Percentiles rank a stretch among this genome's conserved stretches.
phyloP scores from a whole-genome alignment of 169 alveolate genomes.

The Blepharisma undulans region DNA sequence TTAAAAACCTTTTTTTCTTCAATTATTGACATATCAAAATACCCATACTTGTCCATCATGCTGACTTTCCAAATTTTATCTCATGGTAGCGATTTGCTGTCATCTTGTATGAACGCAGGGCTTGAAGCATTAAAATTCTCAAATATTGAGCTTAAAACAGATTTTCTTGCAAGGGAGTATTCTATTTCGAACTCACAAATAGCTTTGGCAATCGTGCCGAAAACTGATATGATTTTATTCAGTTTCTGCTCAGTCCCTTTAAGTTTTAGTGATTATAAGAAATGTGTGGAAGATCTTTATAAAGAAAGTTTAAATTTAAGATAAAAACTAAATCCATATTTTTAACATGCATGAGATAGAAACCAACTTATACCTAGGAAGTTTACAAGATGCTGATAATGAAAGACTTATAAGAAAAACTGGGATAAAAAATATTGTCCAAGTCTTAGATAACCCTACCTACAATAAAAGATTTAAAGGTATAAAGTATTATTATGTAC shows the following conservation, averaged over 20 bases:
- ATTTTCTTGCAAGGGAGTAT: neutral
- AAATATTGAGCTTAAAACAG: neutral
- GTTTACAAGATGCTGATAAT: neutral
- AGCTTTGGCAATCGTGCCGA: neutral
- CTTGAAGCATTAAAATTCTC: neutral
- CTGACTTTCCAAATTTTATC: neutral
- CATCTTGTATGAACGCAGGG: constrained; percentile 16
- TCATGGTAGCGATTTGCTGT: neutral
- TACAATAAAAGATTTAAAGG: neutral
- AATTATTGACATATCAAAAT: neutral
- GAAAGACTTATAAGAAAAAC: neutral
- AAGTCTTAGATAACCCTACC: neutral
- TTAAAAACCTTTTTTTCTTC: neutral
- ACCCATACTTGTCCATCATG: constrained; percentile 19
- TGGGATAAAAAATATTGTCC: neutral
- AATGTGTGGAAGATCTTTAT: neutral
- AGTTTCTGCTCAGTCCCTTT: neutral
- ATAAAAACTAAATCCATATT: neutral
- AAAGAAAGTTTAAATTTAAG: neutral
- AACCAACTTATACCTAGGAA: neutral
- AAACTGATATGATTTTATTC: constrained; percentile 22
- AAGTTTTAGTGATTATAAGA: neutral
- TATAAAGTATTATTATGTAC: constrained; percentile 1
- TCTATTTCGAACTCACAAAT: neutral
- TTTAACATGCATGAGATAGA: constrained; percentile 9